A percentile compares a stretch with the other conserved stretches of the same genome.
These are phyloP conservation scores for Penicillium roqueforti DNA, from an alignment of 495 filamentous ascomycete species.

Conservation along the genomic window DNA sequence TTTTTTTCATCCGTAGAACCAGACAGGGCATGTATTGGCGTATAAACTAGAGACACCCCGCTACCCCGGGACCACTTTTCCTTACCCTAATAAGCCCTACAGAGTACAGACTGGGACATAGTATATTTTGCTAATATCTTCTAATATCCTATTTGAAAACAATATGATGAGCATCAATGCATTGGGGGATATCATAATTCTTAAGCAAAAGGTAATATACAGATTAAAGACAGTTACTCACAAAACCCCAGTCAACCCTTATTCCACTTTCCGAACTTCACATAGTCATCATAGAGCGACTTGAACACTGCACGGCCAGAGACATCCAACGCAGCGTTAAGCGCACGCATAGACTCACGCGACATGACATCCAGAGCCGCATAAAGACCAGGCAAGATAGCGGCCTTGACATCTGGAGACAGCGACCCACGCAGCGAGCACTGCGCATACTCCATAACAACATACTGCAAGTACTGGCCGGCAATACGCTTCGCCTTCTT, in stretches of 20 bases:
- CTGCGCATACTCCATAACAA: constrained; percentile 68
- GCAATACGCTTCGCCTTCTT: constrained; percentile 72
- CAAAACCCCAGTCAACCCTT: constrained; percentile 36
- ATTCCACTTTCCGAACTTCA: constrained; percentile 67
- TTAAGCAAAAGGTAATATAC: constrained; percentile 20
- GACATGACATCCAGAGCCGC: constrained; percentile 66
- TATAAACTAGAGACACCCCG: not conserved
- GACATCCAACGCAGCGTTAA: constrained; percentile 67
- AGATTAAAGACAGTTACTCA: constrained; percentile 8
- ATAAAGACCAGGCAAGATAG: constrained; percentile 67
- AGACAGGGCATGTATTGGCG: not conserved
- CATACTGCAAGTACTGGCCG: constrained; percentile 66
- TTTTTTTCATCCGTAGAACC: not conserved
- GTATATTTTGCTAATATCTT: not conserved
- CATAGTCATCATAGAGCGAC: constrained; percentile 64
- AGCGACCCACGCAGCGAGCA: constrained; percentile 56
- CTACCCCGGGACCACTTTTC: not conserved
- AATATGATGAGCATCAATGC: constrained; percentile 20
- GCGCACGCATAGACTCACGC: constrained; percentile 55
- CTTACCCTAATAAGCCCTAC: not conserved
- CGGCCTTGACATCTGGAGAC: constrained; percentile 59
- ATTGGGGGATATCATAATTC: constrained; percentile 32
- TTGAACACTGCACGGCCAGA: constrained; percentile 67
- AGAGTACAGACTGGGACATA: not conserved
- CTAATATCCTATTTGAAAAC: not conserved